Conservation (phyloP, 345 rosid species). For the Gossypium bickii region DNA sequence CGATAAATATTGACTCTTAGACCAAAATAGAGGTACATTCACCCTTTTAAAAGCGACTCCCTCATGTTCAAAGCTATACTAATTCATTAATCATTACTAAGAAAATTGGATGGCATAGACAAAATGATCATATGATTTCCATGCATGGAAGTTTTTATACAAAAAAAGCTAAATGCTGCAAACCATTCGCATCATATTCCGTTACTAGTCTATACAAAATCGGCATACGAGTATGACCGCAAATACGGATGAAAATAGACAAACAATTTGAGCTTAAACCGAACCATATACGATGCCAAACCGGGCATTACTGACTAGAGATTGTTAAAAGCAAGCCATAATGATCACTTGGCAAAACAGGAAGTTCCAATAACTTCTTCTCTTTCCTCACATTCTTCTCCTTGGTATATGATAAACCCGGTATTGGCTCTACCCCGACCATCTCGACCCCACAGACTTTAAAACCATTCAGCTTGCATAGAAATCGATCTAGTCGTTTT, state of each 20-base stretch:
- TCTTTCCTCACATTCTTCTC: slow-evolving; percentile 76
- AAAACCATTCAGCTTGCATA: slow-evolving; percentile 63
- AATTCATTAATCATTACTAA: no score
- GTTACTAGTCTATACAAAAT: slow-evolving; percentile 19
- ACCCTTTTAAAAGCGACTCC: no score
- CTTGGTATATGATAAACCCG: slow-evolving; percentile 57
- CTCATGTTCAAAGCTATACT: no score
- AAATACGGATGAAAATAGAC: not conserved
- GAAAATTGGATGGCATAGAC: no score
- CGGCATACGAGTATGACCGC: slow-evolving; percentile 20
- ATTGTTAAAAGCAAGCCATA: slow-evolving; percentile 84
- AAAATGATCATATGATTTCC: not conserved
- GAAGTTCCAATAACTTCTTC: slow-evolving; percentile 58
- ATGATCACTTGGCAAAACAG: slow-evolving; percentile 95
- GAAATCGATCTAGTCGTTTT: slow-evolving; percentile 75
- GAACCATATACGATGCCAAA: not conserved
- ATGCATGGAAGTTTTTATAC: slow-evolving; percentile 4
- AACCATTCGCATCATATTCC: slow-evolving; percentile 4
- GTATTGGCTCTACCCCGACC: slow-evolving; percentile 86
- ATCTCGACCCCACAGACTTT: slow-evolving; percentile 55
- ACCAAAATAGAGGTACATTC: no score
- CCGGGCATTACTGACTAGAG: slow-evolving; percentile 22
- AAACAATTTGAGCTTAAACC: not conserved
- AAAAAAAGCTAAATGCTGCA: not conserved
- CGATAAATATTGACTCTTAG: no score